Evolutionary conservation across 257 asterid genomes (phyloP).

Genomic region (Plantago major): DNA sequence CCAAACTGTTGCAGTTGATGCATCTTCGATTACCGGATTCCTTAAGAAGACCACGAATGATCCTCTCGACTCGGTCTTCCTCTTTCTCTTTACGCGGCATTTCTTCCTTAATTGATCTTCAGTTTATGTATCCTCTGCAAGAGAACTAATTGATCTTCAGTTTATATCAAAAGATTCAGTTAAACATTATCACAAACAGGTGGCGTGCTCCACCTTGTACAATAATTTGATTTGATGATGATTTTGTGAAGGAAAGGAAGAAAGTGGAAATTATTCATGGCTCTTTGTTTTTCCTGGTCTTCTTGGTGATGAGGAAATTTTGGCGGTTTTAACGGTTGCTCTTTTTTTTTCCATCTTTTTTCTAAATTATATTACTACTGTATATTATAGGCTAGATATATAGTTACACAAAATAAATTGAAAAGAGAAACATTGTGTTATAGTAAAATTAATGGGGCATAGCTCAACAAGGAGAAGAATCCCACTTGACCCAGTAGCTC

Average conservation of each 20-base stretch:
- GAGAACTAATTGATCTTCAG: too few species aligned
- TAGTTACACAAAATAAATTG: too few species aligned
- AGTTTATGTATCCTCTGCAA: slow-evolving; percentile 10
- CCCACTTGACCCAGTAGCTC: slow-evolving; percentile 75
- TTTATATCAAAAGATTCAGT: background rate
- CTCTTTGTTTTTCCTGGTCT: background rate
- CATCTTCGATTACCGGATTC: slow-evolving; percentile 73
- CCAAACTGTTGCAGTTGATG: slow-evolving; percentile 85
- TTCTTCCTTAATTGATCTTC: slow-evolving; percentile 14
- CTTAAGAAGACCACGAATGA: slow-evolving; percentile 70
- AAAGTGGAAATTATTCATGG: background rate
- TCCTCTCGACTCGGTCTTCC: slow-evolving; percentile 60
- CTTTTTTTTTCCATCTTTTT: slow-evolving; percentile 15
- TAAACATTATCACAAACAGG: background rate
- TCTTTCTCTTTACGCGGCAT: slow-evolving; percentile 63
- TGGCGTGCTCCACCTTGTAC: slow-evolving; percentile 9
- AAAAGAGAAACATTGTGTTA: too few species aligned
- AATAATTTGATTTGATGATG: slow-evolving; percentile 1
- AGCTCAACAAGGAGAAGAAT: slow-evolving; percentile 44
- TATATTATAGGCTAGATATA: too few species aligned
- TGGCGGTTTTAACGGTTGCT: slow-evolving; percentile 74
- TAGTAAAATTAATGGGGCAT: too few species aligned
- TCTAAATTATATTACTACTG: too few species aligned
- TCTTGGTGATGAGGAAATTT: slow-evolving; percentile 49
- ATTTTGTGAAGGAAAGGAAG: slow-evolving; percentile 10